These are phyloP conservation scores for Yamadazyma songkhlaensis DNA, from an alignment of 1,139 yeast species.

Conservation along the genomic window DNA sequence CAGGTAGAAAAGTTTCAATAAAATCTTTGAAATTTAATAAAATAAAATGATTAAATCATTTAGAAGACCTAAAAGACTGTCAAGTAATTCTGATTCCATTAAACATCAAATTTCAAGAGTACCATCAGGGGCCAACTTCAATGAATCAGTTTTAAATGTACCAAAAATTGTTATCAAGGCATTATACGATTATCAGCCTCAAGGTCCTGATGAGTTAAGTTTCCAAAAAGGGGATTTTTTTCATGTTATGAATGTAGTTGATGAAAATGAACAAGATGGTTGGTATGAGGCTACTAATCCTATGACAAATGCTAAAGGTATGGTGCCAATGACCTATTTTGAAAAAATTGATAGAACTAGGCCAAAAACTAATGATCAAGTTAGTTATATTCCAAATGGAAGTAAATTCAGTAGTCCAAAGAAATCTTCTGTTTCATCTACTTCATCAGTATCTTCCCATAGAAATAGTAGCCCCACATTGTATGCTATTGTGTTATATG, in stretches of 20 bases:
- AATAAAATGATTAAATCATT: conserved; percentile 39
- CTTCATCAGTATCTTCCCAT: conserved; percentile 7
- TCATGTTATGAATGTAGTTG: conserved; percentile 63
- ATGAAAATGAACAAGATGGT: conserved; percentile 45
- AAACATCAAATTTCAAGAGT: conserved; percentile 37
- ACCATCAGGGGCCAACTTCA: conserved; percentile 17
- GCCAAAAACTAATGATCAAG: conserved; percentile 20
- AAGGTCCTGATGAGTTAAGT: conserved; percentile 76
- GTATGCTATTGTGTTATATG: conserved; percentile 58
- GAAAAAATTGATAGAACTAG: conserved; percentile 70
- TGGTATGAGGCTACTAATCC: conserved; percentile 95
- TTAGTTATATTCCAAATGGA: not conserved
- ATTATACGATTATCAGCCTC: conserved; percentile 71
- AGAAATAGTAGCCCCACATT: conserved; percentile 33
- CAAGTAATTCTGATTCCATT: conserved; percentile 33
- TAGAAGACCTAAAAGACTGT: conserved; percentile 43
- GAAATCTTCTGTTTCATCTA: conserved; percentile 4
- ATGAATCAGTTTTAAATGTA: conserved; percentile 30
- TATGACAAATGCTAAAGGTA: conserved; percentile 68
- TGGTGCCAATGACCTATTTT: conserved; percentile 84
- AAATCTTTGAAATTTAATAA: not conserved
- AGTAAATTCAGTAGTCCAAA: not conserved
- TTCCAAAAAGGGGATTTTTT: conserved; percentile 85
- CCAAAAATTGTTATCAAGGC: conserved; percentile 89
- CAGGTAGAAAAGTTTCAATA: not conserved